Evolutionary conservation across 352 stramenopile species (phyloP), one percentile per base, ranked within the genome.

Genomic region (Globisporangium abappressorium): DNA sequence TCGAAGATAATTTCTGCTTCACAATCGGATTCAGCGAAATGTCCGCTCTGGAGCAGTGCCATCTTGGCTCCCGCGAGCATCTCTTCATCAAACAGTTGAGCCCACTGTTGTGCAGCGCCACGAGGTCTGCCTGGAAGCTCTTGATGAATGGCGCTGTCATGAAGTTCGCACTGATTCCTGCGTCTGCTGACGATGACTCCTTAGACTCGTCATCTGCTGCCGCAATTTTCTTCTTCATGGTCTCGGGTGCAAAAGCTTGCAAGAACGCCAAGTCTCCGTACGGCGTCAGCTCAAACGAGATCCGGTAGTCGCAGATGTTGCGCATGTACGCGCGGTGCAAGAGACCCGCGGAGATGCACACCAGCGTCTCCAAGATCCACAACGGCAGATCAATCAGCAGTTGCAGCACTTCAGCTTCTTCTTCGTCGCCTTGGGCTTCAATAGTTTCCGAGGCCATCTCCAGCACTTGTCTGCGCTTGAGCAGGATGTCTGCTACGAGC

Each of bases 211-310:
- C 63, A 24, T 70, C 73, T 36, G 56, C 73, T 65, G 38, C 22
- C 57, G 62, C 57, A 22, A 22, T 20, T 51, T 74, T 74, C 57
- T 72, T 76, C 26, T 78, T 79, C 26, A 64, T 12, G 5, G 60
- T 65, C 67, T 93, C 84, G 2, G 82, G 79, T 1, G 79, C 81
- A 71, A 95, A 93, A 5, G 84, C 87, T 33, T 90, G 75, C 34
- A 93, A 68, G 51, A 93, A 79, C 30, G 87, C 87, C 54, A 95
- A 57, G 46, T 95, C 87, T 3, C 87, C 85, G 61, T 94, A 95
- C 7, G 87, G 87, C 60, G 77, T 91, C 55, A 95, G 70, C 64
- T 93, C 87, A 41, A 93, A 95, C 46, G 84, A 89, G 36, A 93
- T 77, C 64, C 85, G 87, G 53, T 92, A 91, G 62, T 93, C 84